Evolutionary conservation across 345 rosid genomes (phyloP), one percentile per base, ranked within the genome.

Genomic region (Trapa bicornis): DNA sequence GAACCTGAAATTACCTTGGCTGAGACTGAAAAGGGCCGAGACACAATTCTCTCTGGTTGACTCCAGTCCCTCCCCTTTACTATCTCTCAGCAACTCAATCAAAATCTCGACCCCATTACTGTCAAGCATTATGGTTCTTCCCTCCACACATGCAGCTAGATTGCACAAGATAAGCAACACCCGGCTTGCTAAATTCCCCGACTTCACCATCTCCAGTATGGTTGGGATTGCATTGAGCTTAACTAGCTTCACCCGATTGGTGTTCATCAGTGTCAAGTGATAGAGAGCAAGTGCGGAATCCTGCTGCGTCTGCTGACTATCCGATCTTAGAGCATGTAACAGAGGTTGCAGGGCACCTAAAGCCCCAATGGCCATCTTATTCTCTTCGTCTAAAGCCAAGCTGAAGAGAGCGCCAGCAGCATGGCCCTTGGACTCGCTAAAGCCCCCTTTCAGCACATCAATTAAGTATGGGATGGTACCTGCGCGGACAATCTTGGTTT

Each of bases 371-470:
- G 91, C 95, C 81, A 86, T 87, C 74, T 86, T 87, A 73, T 85
- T 92, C 69, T 86, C 85, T 47, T 89, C 91, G 22, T 92, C 95
- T 14, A 89, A 73, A 17, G 96, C 85, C 63, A 92, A 75, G 50
- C 98, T 89, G 66, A 92, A 92, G 43, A 92, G 61, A n/a, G 88
- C 87, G 4, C 92, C 98, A 5, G 86, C 76, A 0, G 91, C 98
- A 71, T 89, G 98, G 35, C 87, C 90, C 66, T 83, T 89, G 13
- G 96, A 76, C 63, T 92, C 95, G 5, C 77, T 72, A 3, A 83
- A 83, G 17, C 96, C 95, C 10, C 91, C 79, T 53, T 87, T 86
- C 53, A 89, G 58, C 4, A 82, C 89, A 17, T 87, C 89, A 10
- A 92, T 84, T 72, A 92, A 33, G 0, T 73, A 52, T 32, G 95